Percentiles rank a stretch among this genome's conserved stretches.
Evolutionary conservation across 805 yeast genomes (phyloP).

Genomic region (Candida qinlingensis): DNA sequence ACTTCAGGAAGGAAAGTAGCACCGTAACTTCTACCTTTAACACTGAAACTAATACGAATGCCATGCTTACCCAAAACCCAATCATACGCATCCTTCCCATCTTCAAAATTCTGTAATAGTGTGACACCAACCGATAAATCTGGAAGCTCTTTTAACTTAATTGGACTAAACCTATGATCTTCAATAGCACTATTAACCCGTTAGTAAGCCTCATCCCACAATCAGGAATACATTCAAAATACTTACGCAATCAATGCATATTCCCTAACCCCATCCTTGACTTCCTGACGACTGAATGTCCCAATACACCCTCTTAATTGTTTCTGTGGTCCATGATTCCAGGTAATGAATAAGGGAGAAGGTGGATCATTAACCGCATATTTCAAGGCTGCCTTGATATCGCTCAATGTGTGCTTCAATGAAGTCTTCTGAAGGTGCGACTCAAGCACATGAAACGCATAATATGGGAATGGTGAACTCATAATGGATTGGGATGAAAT

Average conservation of each 20-base stretch:
- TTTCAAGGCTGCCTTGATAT: not conserved
- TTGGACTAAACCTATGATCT: slow-evolving; percentile 74
- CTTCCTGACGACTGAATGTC: slow-evolving; percentile 55
- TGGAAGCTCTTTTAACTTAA: slow-evolving; percentile 48
- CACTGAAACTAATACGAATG: slow-evolving; percentile 49
- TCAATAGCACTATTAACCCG: slow-evolving; percentile 48
- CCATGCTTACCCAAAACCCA: slow-evolving; percentile 72
- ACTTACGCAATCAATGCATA: slow-evolving; percentile 53
- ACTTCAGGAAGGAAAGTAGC: slow-evolving; percentile 92
- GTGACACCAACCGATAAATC: slow-evolving; percentile 50
- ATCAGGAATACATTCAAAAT: not conserved
- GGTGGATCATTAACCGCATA: slow-evolving; percentile 9
- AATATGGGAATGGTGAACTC: slow-evolving; percentile 20
- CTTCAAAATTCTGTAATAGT: slow-evolving; percentile 51
- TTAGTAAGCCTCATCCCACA: too few species aligned
- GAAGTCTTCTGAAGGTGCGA: not conserved
- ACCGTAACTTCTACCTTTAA: slow-evolving; percentile 36
- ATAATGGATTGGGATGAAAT: not conserved
- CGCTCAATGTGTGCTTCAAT: slow-evolving; percentile 6
- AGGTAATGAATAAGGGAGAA: slow-evolving; percentile 80
- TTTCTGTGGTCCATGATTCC: slow-evolving; percentile 44
- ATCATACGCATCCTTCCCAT: slow-evolving; percentile 37
- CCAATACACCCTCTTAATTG: slow-evolving; percentile 90
- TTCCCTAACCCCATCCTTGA: slow-evolving; percentile 52
- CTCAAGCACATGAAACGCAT: slow-evolving; percentile 28